Percentiles rank a stretch among this genome's conserved stretches.
Evolutionary conservation across 78 protist genomes (phyloP).

Genomic region (Dictyostelium discoideum): dicty_2.7 NC_007088.5:2914001-2914500

Average conservation of each 20-base stretch:
- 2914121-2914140: too few species aligned
- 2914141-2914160: too few species aligned
- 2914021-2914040: not conserved
- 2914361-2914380: not conserved
- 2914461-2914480: not conserved
- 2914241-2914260: slow-evolving; percentile 54
- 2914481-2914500: not conserved
- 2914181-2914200: not conserved
- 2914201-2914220: slow-evolving; percentile 15
- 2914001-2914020: not conserved
- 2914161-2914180: too few species aligned
- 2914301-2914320: not conserved
- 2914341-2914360: not conserved
- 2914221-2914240: slow-evolving; percentile 68
- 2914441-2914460: slow-evolving; percentile 52
- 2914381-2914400: not conserved
- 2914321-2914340: slow-evolving; percentile 1
- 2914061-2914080: not conserved
- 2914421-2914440: slow-evolving; percentile 50
- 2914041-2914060: not conserved
- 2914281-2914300: slow-evolving; percentile 20
- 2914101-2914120: too few species aligned
- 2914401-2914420: not conserved
- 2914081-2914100: too few species aligned
- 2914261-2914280: slow-evolving; percentile 36